phyloP scores from a whole-genome alignment of 2,329 filamentous ascomycete genomes.

The Cladophialophora psammophila region DNA sequence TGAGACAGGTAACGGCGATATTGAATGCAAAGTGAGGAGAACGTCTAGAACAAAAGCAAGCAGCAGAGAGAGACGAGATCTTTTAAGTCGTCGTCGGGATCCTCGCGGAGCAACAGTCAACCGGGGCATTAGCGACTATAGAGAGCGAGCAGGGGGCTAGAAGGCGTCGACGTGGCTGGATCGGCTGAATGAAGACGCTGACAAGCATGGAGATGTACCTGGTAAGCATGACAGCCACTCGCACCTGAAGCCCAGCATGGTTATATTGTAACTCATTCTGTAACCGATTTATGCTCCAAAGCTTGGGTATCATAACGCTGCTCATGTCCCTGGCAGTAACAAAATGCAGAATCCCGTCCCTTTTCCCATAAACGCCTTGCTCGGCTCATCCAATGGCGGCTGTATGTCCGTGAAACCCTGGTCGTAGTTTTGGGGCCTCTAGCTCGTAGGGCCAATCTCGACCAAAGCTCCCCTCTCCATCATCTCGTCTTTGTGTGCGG shows the following conservation, averaged over 20 bases:
- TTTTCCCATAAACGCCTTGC: constrained; percentile 12
- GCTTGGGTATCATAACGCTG: constrained; percentile 21
- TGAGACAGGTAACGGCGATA: not conserved
- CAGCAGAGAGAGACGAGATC: not conserved
- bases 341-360: not conserved
- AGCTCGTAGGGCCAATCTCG: not conserved
- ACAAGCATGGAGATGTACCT: not conserved
- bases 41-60: not conserved
- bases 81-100: not conserved
- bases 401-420: constrained; percentile 1
- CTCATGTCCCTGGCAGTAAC: not conserved
- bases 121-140: not conserved
- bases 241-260: not conserved
- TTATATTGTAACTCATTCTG: not conserved
- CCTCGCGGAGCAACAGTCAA: not conserved
- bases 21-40: not conserved
- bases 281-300: constrained; percentile 14
- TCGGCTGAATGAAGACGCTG: not conserved
- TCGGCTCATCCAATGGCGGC: not conserved
- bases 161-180: not conserved
- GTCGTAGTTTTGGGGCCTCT: not conserved
- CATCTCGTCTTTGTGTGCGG: not conserved
- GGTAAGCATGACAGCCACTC: not conserved
- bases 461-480: not conserved
- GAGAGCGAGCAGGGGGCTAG: not conserved